Evolutionary conservation across 805 yeast genomes (phyloP), one percentile per base, ranked within the genome.

Genomic region (Myxozyma melibiosi): DNA sequence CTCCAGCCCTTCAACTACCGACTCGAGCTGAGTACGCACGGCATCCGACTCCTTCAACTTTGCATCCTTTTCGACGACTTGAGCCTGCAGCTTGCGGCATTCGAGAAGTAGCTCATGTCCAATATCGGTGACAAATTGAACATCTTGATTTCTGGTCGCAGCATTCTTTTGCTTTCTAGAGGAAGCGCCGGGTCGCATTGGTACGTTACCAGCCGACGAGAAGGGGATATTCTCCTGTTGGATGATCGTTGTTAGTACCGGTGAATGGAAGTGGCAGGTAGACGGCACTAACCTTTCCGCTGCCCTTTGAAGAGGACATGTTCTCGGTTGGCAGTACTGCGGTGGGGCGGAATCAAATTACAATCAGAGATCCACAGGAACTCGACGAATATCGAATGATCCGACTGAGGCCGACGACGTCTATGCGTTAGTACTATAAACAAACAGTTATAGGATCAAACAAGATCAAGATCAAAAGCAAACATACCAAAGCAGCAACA

Each of bases 101-200:
- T 73, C 72, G 22, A 58, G 58, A 40, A 72, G 63, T 11, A 72
- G 61, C 38, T 57, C 66, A 51, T 71, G 71, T 20, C 70, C 66
- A 27, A 72, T 60, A 16, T 71, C 71, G 9, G 72, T 53, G 1
- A 67, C 73, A 52, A 72, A 73, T 33, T 66, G 59, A 31, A 68
- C 56, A 50, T 71, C 67, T 35, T 60, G 64, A 13, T 56, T 28
- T 28, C 64, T 35, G 3, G 54, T 33, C 11, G 55, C 55, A 14
- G 60, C 34, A 42, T 61, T 60, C 38, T 40, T 47, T 38, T 56
- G 59, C 43, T 47, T 57, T n/a, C 63, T 47, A n/a, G 49, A 8
- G 1, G 51, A 51, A 22, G 24, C 37, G 20, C 48, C 24, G 16
- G 47, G 38, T 28, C 48, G 35, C 20, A 40, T 7, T 18, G 37